Conservation (phyloP, 23 red algal genomes). For the Agarophyton chilense region DNA sequence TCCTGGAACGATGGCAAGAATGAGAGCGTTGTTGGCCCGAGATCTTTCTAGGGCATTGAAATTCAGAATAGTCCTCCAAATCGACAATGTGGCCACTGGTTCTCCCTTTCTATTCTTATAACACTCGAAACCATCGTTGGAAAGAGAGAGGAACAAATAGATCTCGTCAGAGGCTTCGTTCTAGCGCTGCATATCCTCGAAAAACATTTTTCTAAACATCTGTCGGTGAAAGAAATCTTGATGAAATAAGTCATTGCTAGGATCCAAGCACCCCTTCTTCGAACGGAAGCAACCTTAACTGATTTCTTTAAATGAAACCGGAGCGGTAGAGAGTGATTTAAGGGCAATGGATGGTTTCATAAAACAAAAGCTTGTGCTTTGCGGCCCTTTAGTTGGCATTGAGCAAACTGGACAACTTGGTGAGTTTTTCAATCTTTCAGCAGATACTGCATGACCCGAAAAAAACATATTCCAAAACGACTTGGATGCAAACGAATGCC, state of each 20-base stretch:
- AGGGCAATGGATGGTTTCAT: background rate
- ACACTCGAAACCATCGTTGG: conserved; percentile 6
- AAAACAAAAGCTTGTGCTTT: background rate
- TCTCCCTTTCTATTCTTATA: background rate
- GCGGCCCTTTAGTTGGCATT: background rate
- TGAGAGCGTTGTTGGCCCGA: background rate
- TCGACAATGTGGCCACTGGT: background rate
- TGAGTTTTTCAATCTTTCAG: background rate
- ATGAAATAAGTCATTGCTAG: no score
- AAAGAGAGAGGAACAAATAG: background rate
- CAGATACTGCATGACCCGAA: background rate
- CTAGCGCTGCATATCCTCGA: background rate
- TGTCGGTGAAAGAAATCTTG: background rate
- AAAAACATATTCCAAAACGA: background rate
- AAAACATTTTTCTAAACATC: background rate
- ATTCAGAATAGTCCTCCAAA: background rate
- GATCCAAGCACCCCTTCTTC: background rate
- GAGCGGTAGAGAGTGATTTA: background rate
- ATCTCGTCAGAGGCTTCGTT: background rate
- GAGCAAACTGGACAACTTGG: background rate
- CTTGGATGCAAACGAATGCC: background rate
- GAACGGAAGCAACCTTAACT: background rate
- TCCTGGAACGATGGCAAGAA: background rate
- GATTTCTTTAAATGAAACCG: background rate
- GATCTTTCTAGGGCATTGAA: background rate